Evolutionary conservation across 306 rosid genomes (phyloP).

Genomic region (Aeschynomene evenia): DNA sequence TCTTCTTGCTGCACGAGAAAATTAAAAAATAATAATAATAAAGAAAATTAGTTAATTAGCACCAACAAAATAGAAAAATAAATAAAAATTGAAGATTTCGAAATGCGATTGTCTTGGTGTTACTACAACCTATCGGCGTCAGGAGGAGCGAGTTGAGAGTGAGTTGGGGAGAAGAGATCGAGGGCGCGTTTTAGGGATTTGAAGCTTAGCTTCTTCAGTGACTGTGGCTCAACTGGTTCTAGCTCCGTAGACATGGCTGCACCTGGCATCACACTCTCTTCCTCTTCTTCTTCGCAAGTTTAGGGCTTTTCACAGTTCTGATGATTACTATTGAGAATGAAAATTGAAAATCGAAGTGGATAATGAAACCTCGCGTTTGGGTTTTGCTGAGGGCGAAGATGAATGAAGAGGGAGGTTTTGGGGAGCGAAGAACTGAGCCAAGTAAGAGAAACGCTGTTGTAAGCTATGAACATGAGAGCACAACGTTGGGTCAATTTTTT

Average conservation of each 20-base stretch:
- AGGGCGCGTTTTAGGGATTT: constrained; percentile 90
- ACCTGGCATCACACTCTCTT: constrained; percentile 42
- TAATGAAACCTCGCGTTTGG: too few relatives aligned
- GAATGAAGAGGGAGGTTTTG: too few relatives aligned
- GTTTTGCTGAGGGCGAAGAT: too few relatives aligned
- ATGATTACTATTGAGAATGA: not conserved
- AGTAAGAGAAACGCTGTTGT: too few relatives aligned
- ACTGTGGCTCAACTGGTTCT: constrained; percentile 89
- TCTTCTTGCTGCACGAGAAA: constrained; percentile 53
- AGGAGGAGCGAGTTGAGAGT: constrained; percentile 65
- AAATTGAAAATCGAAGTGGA: too few relatives aligned
- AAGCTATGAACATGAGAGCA: too few relatives aligned
- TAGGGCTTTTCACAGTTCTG: not conserved
- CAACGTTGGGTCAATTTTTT: too few relatives aligned
- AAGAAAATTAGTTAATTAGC: not conserved
- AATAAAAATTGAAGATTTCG: not conserved
- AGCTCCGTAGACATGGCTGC: constrained; percentile 42
- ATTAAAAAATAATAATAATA: not conserved
- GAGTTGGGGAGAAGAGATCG: constrained; percentile 89
- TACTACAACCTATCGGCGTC: constrained; percentile 76
- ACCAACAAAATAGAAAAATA: not conserved
- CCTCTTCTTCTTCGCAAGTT: not conserved
- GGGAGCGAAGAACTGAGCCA: too few relatives aligned
- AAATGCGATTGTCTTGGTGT: too few relatives aligned
- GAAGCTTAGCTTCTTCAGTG: constrained; percentile 89